Base-by-base conservation (phyloP, 176 grass and related monocot genomes). In the Zoysia pacifica region DNA sequence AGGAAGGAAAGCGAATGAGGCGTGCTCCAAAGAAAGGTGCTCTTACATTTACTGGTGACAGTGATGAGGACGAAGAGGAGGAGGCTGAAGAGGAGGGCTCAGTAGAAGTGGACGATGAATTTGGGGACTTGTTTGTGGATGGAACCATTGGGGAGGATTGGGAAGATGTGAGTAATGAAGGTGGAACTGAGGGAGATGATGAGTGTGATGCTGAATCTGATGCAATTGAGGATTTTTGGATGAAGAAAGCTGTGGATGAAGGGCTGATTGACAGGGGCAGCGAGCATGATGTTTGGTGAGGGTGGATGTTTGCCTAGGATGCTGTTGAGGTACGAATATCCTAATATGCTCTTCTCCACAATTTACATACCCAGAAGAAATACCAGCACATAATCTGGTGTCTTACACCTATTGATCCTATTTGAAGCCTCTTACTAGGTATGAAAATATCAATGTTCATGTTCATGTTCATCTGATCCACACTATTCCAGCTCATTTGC, bases 141-240 rank as follows among this genome's bases (percentile, higher is more conserved):
- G 82, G 72, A 46, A 43, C 67, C 19, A 70, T 89, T 75, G 89
- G 85, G 50, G 89, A 88, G 2, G 89, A 84, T 50, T 97, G 94
- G 94, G 85, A 91, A 49, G 89, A 91, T 51, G 73, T 91, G 73
- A 53, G 48, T 3, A 56, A 84, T 69, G 73, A 36, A 65, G 67
- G 44, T 11, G 73, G 53, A 43, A 67, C 37, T n/a, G 66, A 83
- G 53, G 79, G 12, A 11, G 36, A 44, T 15, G 69, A 72, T 6
- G 84, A 88, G 35, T 77, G 82, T 47, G 82, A 82, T 64, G 56
- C 69, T 75, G 88, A 71, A 69, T 70, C 20, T 2, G 84, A 83
- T 59, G 87, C 74, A 5, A 65, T 91, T 16, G 91, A 97, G 47
- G 79, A 91, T 62, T 93, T 97, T 79, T 97, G 94, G 94, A 80